Evolutionary conservation across 2,329 filamentous ascomycete species (phyloP).

Genomic region (Alternaria alternata): DNA sequence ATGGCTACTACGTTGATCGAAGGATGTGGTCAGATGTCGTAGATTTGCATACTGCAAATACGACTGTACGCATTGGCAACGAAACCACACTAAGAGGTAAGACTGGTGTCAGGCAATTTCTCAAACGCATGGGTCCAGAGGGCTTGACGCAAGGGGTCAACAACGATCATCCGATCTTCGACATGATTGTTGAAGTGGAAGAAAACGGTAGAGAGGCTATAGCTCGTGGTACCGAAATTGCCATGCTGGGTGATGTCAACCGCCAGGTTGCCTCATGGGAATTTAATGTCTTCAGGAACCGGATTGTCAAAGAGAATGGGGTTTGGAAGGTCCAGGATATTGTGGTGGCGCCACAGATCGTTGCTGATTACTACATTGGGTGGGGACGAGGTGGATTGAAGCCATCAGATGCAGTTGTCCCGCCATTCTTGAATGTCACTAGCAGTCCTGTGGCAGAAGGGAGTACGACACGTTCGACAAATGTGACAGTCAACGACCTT

Average conservation of each 20-base stretch:
- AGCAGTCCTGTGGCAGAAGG: background rate
- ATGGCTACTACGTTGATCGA: constrained; percentile 35
- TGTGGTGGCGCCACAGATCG: constrained; percentile 29
- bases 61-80: constrained; percentile 16
- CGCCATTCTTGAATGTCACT: constrained; percentile 23
- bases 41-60: constrained; percentile 27
- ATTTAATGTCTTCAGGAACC: constrained; percentile 36
- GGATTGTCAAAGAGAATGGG: constrained; percentile 28
- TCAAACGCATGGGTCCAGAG: constrained; percentile 35
- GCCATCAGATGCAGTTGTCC: constrained; percentile 18
- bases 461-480: background rate
- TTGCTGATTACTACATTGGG: constrained; percentile 34
- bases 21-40: constrained; percentile 33
- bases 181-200: constrained; percentile 31
- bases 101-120: constrained; percentile 20
- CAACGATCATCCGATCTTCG: constrained; percentile 38
- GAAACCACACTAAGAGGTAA: constrained; percentile 19
- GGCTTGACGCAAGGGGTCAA: constrained; percentile 31
- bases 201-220: constrained; percentile 24
- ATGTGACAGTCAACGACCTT: constrained; percentile 20
- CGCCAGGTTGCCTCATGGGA: constrained; percentile 31
- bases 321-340: constrained; percentile 29
- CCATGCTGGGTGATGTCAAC: constrained; percentile 33
- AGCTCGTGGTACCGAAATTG: constrained; percentile 33
- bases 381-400: constrained; percentile 29